Base-by-base conservation (phyloP, 1,139 yeast species). In the Hansenula anomala region DNA sequence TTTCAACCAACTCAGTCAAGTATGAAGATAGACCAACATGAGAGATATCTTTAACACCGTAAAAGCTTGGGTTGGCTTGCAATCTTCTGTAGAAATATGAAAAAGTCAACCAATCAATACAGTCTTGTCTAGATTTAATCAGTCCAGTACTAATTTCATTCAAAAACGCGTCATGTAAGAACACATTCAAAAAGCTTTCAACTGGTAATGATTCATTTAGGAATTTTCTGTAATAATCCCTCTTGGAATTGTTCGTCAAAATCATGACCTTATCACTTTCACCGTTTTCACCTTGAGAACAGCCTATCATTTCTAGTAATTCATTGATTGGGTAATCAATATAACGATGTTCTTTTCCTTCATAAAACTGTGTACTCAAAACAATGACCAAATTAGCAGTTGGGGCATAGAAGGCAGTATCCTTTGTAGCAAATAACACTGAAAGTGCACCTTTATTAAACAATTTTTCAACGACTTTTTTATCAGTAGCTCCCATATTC, bases 91-190 rank as follows among this genome's bases (percentile, higher is more conserved):
- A 94, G 54, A 89, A 86, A 51, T 80, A 85, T 0, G 96, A 75
- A 59, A 76, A 86, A 0, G 97, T 85, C 30, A 94, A 56, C 94
- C 96, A 87, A 53, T 90, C 97, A 43, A 94, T 75, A 48, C 95
- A 86, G 47, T 86, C 95, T 52, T 90, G 97, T 53, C 86, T 78
- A 6, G 76, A 69, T 36, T 69, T 73, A 42, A 92, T 72, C n/a
- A 80, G 67, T 2, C 76, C 69, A 13, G 79, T 75, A 37, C 84
- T 75, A 14, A 89, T 79, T 49, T 89, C 97, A 30, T 77, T 74
- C 31, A 85, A 61, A 34, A 92, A 70, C 0, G 75, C 71, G 54
- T 90, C 96, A 43, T 76, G 80, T 15, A 89, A 52, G 33, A 66
- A 61, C 12, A 67, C 60, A 38, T 74, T 74, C 49, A 89, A 58